Conservation (phyloP, 257 asterid genomes). For the Nicotiana paniculata region DNA sequence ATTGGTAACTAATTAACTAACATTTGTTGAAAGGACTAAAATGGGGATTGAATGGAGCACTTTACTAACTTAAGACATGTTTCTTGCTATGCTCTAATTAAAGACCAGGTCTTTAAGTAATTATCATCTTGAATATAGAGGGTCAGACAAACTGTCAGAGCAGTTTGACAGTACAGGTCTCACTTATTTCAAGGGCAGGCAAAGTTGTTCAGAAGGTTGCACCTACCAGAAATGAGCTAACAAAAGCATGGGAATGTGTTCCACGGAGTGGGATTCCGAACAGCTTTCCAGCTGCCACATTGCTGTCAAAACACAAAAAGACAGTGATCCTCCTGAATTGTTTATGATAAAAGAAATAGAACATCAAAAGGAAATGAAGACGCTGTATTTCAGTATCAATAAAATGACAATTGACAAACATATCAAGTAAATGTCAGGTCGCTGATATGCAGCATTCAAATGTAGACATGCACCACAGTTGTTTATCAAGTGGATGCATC, state of each 20-base stretch:
- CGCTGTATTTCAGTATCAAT: neutral
- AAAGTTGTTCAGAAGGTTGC: neutral
- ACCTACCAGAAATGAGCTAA: constrained; percentile 91
- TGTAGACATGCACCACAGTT: neutral
- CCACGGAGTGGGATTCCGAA: constrained; percentile 99
- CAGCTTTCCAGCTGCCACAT: constrained; percentile 96
- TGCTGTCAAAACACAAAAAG: constrained; percentile 49
- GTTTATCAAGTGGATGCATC: neutral
- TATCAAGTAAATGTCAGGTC: neutral
- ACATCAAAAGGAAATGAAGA: neutral
- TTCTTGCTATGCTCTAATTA: neutral
- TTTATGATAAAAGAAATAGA: constrained; percentile 10
- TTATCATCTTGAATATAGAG: neutral
- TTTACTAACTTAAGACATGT: neutral
- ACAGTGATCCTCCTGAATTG: constrained; percentile 4
- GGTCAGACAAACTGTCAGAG: neutral
- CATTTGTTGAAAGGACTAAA: neutral
- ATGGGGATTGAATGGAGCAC: neutral
- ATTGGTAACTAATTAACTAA: neutral
- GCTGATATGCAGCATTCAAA: neutral
- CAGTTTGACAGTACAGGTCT: neutral
- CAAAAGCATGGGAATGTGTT: constrained; percentile 98
- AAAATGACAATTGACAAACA: neutral
- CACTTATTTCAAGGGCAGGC: neutral
- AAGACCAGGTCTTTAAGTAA: neutral